These are phyloP conservation scores for Hemerocallis citrina DNA, from an alignment of 106 monocot genomes.

Conservation along the genomic window DNA sequence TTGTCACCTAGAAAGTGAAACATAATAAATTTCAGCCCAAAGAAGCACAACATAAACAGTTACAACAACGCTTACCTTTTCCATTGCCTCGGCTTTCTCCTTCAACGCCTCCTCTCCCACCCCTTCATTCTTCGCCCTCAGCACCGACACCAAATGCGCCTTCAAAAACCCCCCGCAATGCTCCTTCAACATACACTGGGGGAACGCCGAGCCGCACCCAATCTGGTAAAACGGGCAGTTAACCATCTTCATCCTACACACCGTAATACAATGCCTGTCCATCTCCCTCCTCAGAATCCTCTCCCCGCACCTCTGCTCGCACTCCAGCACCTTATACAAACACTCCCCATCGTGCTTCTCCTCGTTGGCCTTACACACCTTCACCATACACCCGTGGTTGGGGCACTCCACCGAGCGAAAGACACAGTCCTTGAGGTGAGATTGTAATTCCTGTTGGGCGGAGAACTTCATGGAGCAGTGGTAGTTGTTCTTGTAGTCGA, in stretches of 20 bases:
- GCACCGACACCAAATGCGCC: slow-evolving; percentile 34
- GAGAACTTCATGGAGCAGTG: slow-evolving; percentile 35
- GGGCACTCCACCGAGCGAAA: slow-evolving; percentile 34
- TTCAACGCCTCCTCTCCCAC: slow-evolving; percentile 15
- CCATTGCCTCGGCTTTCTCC: slow-evolving; percentile 20
- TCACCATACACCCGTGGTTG: slow-evolving; percentile 40
- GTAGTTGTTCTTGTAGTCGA: slow-evolving; percentile 39
- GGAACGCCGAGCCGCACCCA: slow-evolving; percentile 38
- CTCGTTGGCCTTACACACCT: slow-evolving; percentile 20
- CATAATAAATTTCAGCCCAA: not conserved
- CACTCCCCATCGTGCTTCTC: slow-evolving; percentile 38
- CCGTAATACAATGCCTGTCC: slow-evolving; percentile 70
- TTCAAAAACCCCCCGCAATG: slow-evolving; percentile 47
- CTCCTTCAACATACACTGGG: slow-evolving; percentile 20
- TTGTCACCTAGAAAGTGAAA: not conserved
- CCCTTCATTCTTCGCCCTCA: slow-evolving; percentile 31
- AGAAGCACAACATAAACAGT: not conserved
- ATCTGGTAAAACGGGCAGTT: slow-evolving; percentile 66
- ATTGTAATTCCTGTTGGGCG: slow-evolving; percentile 6
- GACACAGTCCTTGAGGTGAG: slow-evolving; percentile 20
- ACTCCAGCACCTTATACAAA: slow-evolving; percentile 38
- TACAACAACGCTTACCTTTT: slow-evolving; percentile 19
- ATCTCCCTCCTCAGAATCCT: slow-evolving; percentile 48
- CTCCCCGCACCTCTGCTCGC: slow-evolving; percentile 46
- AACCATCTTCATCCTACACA: slow-evolving; percentile 51